Conservation (phyloP, 768 basidiomycete genomes). For the Sporobolomyces pararoseus region DNA sequence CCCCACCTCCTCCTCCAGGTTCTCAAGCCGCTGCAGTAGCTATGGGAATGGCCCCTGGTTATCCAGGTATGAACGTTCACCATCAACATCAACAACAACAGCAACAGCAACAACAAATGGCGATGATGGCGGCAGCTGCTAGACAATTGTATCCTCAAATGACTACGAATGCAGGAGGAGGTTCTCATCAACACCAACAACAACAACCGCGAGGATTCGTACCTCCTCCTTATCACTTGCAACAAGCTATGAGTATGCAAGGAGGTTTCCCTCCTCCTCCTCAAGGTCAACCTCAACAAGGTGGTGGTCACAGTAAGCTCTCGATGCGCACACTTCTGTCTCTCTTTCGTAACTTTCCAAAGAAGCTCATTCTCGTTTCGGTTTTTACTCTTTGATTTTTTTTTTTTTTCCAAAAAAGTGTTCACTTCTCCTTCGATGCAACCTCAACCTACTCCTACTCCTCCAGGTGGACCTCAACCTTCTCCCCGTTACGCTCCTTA, state of each 20-base stretch:
- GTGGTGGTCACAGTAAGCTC: too few species aligned
- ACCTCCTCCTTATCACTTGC: too few species aligned
- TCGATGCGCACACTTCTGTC: too few species aligned
- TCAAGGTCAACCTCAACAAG: slow-evolving; percentile 2
- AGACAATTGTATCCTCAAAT: not conserved
- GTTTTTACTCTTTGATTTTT: not conserved
- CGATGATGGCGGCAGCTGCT: not conserved
- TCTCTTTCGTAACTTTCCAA: too few species aligned
- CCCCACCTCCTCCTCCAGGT: slow-evolving; percentile 6
- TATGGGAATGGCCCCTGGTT: slow-evolving; percentile 12
- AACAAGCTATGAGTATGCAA: too few species aligned
- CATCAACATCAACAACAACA: slow-evolving; percentile 5
- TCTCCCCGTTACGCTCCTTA: slow-evolving; percentile 11
- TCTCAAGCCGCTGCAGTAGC: not conserved
- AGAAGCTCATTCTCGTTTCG: not conserved
- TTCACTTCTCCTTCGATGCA: slow-evolving; percentile 25
- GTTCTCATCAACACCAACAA: too few species aligned
- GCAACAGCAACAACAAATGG: too few species aligned
- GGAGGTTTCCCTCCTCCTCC: not conserved
- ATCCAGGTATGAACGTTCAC: slow-evolving; percentile 7
- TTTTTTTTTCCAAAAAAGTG: not conserved
- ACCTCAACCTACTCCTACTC: slow-evolving; percentile 14
- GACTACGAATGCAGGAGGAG: too few species aligned
- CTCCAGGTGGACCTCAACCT: not conserved
- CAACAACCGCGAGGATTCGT: too few species aligned